Evolutionary conservation across 2,329 filamentous ascomycete genomes (phyloP).

Genomic region (Monosporascus sp.): DNA sequence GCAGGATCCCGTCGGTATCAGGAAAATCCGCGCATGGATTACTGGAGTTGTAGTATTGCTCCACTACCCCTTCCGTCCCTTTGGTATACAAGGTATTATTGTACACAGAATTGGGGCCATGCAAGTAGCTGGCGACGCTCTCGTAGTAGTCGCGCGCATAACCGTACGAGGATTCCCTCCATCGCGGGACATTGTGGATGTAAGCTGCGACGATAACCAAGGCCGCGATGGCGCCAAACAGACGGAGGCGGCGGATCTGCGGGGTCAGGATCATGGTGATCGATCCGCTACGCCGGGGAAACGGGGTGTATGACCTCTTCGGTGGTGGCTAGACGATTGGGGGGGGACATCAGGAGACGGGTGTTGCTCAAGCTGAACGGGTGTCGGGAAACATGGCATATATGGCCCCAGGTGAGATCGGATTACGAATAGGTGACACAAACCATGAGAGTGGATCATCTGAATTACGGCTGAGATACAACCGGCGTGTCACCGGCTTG

Average conservation of each 20-base stretch:
- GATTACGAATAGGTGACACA: background rate
- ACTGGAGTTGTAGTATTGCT: conserved; percentile 32
- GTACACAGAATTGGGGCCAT: conserved; percentile 19
- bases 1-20: conserved; percentile 37
- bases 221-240: conserved; percentile 20
- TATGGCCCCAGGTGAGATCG: background rate
- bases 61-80: conserved; percentile 28
- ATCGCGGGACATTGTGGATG: conserved; percentile 20
- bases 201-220: conserved; percentile 18
- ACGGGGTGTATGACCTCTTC: background rate
- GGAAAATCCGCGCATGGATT: conserved; percentile 37
- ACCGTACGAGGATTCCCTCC: conserved; percentile 19
- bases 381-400: background rate
- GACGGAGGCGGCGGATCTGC: conserved; percentile 23
- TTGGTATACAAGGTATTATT: conserved; percentile 36
- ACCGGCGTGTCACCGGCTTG: too few species aligned
- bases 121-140: conserved; percentile 22
- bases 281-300: background rate
- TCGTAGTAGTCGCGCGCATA: conserved; percentile 26
- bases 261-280: conserved; percentile 24
- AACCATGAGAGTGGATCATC: too few species aligned
- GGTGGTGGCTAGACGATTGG: background rate
- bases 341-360: background rate
- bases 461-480: too few species aligned
- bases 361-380: background rate